phyloP scores from a whole-genome alignment of 805 yeast genomes.

The Jamesozyma piceae region DNA sequence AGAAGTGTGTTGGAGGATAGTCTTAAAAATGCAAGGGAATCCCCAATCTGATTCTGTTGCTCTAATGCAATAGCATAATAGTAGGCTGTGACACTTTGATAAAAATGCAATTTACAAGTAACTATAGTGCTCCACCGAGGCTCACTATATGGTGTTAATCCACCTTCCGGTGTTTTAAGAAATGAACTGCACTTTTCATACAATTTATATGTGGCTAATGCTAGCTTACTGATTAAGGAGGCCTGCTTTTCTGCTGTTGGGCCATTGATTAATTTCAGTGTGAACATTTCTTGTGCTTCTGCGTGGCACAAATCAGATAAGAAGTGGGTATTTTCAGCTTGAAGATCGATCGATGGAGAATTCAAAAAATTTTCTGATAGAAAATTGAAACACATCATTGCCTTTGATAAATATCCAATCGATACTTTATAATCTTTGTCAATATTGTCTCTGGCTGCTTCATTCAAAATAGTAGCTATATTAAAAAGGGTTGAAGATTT shows the following conservation, averaged over 20 bases:
- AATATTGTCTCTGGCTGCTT: conserved; percentile 35
- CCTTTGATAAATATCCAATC: conserved; percentile 53
- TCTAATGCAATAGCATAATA: conserved; percentile 50
- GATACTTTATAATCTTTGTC: conserved; percentile 47
- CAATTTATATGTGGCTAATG: conserved; percentile 49
- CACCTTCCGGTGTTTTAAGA: conserved; percentile 33
- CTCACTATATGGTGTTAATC: conserved; percentile 31
- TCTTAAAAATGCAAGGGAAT: conserved; percentile 57
- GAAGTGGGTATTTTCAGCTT: conserved; percentile 57
- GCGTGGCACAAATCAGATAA: conserved; percentile 62
- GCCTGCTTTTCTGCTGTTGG: conserved; percentile 41
- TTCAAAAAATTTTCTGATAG: conserved; percentile 75
- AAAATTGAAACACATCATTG: conserved; percentile 69
- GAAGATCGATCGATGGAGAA: conserved; percentile 76
- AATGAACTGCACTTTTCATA: conserved; percentile 45
- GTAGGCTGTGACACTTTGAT: conserved; percentile 50
- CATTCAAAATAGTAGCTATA: conserved; percentile 54
- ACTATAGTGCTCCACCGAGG: conserved; percentile 43
- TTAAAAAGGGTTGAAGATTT: conserved; percentile 80
- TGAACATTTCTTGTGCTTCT: conserved; percentile 82
- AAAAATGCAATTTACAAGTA: conserved; percentile 45
- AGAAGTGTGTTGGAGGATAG: conserved; percentile 38
- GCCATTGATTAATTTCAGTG: conserved; percentile 44
- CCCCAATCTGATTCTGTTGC: conserved; percentile 55
- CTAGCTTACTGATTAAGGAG: conserved; percentile 65